Conservation (phyloP, 2,329 filamentous ascomycete genomes). For the Pyricularia sp. region DNA sequence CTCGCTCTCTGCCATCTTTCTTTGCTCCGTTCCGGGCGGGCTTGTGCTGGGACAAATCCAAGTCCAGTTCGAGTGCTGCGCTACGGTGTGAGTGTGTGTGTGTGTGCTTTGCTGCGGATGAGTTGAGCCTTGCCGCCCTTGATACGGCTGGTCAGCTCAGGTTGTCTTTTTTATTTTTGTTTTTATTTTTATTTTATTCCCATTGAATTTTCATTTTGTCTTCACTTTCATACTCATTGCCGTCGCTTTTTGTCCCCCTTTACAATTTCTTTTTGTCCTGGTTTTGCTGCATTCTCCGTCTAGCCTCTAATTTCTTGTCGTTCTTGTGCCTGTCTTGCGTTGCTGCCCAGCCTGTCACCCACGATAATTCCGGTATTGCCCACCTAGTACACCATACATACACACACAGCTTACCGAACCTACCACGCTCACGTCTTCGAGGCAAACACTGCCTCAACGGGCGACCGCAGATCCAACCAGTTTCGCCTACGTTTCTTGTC, state of each 20-base stretch:
- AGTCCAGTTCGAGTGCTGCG: neutral
- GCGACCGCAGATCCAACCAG: neutral
- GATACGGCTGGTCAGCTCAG: neutral
- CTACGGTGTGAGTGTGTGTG: neutral
- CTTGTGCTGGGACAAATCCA: neutral
- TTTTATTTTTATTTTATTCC: too few species aligned
- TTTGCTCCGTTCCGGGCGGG: neutral
- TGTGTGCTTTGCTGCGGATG: neutral
- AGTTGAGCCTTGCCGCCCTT: neutral
- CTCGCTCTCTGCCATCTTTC: neutral
- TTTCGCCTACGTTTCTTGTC: neutral
- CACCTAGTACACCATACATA: neutral
- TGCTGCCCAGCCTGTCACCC: neutral
- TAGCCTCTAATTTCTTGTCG: neutral
- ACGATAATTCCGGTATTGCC: neutral
- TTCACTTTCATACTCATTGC: too few species aligned
- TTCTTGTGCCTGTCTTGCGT: neutral
- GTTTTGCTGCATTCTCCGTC: neutral
- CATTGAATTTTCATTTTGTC: too few species aligned
- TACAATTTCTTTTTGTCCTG: neutral
- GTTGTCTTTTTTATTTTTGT: neutral
- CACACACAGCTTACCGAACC: neutral
- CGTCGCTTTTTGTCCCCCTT: too few species aligned
- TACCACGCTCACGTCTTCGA: neutral
- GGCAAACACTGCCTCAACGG: neutral